Conservation (phyloP, 805 yeast genomes). For the Schwanniomyces pseudopolymorphus region DNA sequence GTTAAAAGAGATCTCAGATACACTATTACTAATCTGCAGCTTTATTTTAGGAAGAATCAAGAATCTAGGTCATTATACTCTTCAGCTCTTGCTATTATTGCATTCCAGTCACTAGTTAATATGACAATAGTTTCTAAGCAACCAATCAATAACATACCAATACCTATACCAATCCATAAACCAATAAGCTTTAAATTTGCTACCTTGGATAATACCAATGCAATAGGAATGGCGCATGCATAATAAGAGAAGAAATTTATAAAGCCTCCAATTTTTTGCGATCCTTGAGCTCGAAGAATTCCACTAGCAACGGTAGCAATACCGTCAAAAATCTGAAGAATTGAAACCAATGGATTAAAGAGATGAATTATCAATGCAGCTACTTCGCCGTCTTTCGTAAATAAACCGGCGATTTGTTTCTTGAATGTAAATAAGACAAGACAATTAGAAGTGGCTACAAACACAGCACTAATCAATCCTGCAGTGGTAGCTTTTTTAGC, state of each 20-base stretch:
- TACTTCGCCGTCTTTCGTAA: conserved; percentile 63
- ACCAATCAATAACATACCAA: conserved; percentile 59
- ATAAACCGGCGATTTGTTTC: conserved; percentile 51
- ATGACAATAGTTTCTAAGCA: conserved; percentile 48
- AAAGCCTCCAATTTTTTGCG: conserved; percentile 70
- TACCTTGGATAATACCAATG: conserved; percentile 51
- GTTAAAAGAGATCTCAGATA: no score
- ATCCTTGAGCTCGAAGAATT: conserved; percentile 71
- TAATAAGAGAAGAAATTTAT: conserved; percentile 73
- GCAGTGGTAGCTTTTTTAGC: conserved; percentile 36
- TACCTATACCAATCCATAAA: conserved; percentile 72
- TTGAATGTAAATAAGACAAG: conserved; percentile 46
- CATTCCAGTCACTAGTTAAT: conserved; percentile 52
- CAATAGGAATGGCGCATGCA: conserved; percentile 66
- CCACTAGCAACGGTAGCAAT: conserved; percentile 72
- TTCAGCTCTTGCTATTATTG: conserved; percentile 37
- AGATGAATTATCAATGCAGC: conserved; percentile 48
- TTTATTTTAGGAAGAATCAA: no score
- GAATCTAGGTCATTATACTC: conserved; percentile 1
- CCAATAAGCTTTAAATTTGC: conserved; percentile 54
- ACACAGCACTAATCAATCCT: conserved; percentile 29
- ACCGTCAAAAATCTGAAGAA: conserved; percentile 69
- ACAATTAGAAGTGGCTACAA: conserved; percentile 39
- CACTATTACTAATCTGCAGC: no score
- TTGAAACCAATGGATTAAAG: conserved; percentile 60